Percentiles rank a stretch among this genome's conserved stretches.
Conservation (phyloP, 2,329 filamentous ascomycete genomes). For the Alternaria ethzedia region DNA sequence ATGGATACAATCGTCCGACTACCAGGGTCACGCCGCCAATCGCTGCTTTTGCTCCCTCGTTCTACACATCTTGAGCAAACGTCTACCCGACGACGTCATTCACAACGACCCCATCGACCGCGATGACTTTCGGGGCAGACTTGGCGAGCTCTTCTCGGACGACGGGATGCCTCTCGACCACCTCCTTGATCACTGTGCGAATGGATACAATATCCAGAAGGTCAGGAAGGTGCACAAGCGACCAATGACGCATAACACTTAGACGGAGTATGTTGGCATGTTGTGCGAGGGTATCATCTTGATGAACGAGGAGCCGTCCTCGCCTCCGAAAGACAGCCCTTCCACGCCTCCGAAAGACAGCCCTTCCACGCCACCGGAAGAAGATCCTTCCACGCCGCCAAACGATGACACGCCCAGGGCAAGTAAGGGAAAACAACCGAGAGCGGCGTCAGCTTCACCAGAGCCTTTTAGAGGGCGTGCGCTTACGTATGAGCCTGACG, state of each 20-base stretch:
- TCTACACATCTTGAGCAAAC: background rate
- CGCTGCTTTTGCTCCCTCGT: conserved; percentile 7
- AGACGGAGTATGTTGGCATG: background rate
- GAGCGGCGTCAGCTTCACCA: background rate
- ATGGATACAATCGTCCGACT: background rate
- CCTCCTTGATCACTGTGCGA: background rate
- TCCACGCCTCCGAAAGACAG: background rate
- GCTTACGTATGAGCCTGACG: background rate
- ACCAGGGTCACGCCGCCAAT: background rate
- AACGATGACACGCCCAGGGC: background rate
- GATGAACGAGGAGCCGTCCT: background rate
- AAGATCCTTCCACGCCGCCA: background rate
- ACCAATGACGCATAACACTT: background rate
- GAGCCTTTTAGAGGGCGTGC: background rate
- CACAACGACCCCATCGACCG: background rate
- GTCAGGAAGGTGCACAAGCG: background rate
- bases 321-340: background rate
- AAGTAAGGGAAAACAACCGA: background rate
- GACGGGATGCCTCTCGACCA: background rate
- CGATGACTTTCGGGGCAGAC: background rate
- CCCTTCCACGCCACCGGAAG: background rate
- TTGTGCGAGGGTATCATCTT: background rate
- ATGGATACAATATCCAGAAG: background rate
- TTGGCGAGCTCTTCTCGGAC: background rate
- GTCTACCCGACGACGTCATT: background rate